phyloP scores from a whole-genome alignment of 2,329 filamentous ascomycete genomes.

The Penicillium decumbens region DNA sequence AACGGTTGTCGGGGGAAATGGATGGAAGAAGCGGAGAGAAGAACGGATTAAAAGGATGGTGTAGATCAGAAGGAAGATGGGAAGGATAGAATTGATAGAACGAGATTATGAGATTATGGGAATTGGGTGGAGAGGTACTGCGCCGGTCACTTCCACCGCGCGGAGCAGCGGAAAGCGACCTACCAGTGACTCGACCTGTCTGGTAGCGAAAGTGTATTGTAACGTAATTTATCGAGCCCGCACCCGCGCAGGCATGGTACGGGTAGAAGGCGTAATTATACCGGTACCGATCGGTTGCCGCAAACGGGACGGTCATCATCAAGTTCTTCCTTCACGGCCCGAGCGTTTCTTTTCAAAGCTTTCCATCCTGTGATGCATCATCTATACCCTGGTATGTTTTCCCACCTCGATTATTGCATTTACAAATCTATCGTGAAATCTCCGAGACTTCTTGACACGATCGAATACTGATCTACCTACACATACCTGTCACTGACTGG shows the following conservation, averaged over 20 bases:
- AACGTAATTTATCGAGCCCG: conserved; percentile 3
- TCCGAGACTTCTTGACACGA: no score
- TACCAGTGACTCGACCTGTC: conserved; percentile 8
- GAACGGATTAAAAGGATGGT: conserved; percentile 4
- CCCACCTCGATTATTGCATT: neutral
- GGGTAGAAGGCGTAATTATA: conserved; percentile 12
- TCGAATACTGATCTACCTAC: no score
- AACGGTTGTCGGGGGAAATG: neutral
- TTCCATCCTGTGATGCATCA: conserved; percentile 1
- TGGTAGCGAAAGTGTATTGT: neutral
- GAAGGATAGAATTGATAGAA: conserved; percentile 11
- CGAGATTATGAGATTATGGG: neutral
- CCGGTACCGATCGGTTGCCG: conserved; percentile 3
- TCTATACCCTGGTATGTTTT: neutral
- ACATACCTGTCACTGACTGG: no score
- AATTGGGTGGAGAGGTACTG: conserved; percentile 10
- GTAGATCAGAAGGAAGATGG: conserved; percentile 4
- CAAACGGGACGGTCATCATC: no score
- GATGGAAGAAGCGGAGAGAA: conserved; percentile 14
- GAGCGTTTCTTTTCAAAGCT: neutral
- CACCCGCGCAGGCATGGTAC: neutral
- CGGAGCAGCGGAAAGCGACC: conserved; percentile 10
- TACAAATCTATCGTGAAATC: no score
- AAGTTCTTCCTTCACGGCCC: neutral
- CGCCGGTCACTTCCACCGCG: conserved; percentile 12